Conservation (phyloP, 2,329 filamentous ascomycete genomes). For the Alternaria triticimaculans region DNA sequence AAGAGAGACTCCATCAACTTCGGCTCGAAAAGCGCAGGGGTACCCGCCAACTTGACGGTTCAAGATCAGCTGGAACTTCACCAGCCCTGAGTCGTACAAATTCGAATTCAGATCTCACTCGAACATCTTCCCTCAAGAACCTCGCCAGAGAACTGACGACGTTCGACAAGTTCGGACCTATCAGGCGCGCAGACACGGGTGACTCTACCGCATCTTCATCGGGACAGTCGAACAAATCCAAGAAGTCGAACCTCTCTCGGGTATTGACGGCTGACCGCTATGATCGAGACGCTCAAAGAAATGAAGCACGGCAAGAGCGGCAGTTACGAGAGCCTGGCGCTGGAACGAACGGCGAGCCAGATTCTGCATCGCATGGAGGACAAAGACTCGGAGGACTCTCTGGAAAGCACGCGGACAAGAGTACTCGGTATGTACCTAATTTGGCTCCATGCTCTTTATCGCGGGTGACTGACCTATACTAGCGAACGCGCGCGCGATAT, state of each 20-base stretch:
- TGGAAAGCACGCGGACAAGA: slow-evolving; percentile 43
- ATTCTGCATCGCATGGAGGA: slow-evolving; percentile 45
- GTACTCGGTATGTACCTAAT: no score
- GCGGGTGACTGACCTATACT: slow-evolving; percentile 5
- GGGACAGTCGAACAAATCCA: slow-evolving; percentile 10
- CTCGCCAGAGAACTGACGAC: neutral
- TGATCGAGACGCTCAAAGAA: slow-evolving; percentile 45
- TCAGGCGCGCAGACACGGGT: slow-evolving; percentile 11
- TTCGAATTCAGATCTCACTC: slow-evolving; percentile 12
- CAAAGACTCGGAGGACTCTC: slow-evolving; percentile 41
- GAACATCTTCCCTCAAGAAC: slow-evolving; percentile 2
- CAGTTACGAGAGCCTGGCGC: slow-evolving; percentile 37
- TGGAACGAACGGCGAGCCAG: slow-evolving; percentile 40
- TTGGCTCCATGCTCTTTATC: no score
- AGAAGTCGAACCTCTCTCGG: slow-evolving; percentile 9
- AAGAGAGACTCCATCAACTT: slow-evolving; percentile 13
- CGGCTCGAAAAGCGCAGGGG: slow-evolving; percentile 5
- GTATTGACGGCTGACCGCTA: slow-evolving; percentile 20
- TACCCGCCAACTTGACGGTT: slow-evolving; percentile 31
- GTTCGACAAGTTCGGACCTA: slow-evolving; percentile 12
- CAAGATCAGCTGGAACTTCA: slow-evolving; percentile 21
- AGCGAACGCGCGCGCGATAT: slow-evolving; percentile 47
- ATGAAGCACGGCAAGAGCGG: slow-evolving; percentile 42
- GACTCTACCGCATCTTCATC: slow-evolving; percentile 13
- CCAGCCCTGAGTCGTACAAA: slow-evolving; percentile 17